Percentiles rank a stretch among this genome's conserved stretches.
Conservation (phyloP, 345 rosid genomes). For the Acer yangbiense region DNA sequence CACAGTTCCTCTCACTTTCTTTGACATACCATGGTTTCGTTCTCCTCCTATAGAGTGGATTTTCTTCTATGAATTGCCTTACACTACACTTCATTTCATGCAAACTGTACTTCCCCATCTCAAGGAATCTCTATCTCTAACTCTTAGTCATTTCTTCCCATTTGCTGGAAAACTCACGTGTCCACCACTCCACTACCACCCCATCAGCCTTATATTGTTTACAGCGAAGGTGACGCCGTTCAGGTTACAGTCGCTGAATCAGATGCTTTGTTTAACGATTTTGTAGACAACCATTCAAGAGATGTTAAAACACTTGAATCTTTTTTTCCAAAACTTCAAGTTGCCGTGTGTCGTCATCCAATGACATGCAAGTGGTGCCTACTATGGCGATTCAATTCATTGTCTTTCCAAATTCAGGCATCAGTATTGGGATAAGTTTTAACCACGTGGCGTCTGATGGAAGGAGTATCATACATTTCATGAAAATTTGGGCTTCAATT, state of each 20-base stretch:
- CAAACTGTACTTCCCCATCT: slow-evolving; percentile 23
- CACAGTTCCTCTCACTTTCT: slow-evolving; percentile 42
- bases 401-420: slow-evolving; percentile 40
- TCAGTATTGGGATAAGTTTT: slow-evolving; percentile 26
- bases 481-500: slow-evolving; percentile 40
- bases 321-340: slow-evolving; percentile 27
- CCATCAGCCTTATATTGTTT: slow-evolving; percentile 26
- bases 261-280: slow-evolving; percentile 13
- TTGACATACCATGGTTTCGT: slow-evolving; percentile 28
- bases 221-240: slow-evolving; percentile 20
- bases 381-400: slow-evolving; percentile 38
- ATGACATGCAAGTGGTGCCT: slow-evolving; percentile 6
- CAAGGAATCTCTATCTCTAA: slow-evolving; percentile 30
- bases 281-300: slow-evolving; percentile 17
- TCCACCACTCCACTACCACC: slow-evolving; percentile 39
- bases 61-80: slow-evolving; percentile 30
- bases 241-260: slow-evolving; percentile 38
- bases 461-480: slow-evolving; percentile 36
- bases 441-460: slow-evolving; percentile 14
- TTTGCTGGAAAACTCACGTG: slow-evolving; percentile 26
- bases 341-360: neutral
- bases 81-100: slow-evolving; percentile 18
- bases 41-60: slow-evolving; percentile 30
- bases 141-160: slow-evolving; percentile 33
- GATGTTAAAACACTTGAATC: slow-evolving; percentile 25